Evolutionary conservation across 441 rosid genomes (phyloP), one percentile per base, ranked within the genome.

Genomic region (Eutrema salsugineum): DNA sequence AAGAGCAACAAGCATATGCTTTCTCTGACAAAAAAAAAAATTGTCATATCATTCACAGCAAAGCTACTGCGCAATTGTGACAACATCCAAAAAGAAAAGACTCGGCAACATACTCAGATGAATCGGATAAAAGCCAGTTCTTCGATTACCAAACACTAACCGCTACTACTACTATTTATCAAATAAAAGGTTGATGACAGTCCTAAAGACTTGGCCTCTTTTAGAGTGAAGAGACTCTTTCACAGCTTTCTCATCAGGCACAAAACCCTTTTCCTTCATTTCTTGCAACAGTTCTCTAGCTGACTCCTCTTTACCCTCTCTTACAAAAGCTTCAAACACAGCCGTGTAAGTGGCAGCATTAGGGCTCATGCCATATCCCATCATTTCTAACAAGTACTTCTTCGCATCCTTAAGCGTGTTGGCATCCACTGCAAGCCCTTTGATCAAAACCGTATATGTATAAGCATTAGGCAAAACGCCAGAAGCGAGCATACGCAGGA

Each of bases 381-480:
- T 74, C 92, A 91, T 89, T 60, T 91, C 93, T 75, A 84, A 63
- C 79, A 88, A 10, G 63, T 82, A 82, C 75, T 83, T 88, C 72
- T 66, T 76, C 0, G 82, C 88, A 10, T 86, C 91, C 27, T 1
- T 79, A 32, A 76, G 58, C 62, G 77, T 28, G 43, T 64, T 77
- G 5, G 58, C 84, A 28, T 83, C 85, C 10, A 14, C 78, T 27
- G 87, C 84, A 0, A 91, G 89, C 22, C 87, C 92, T 78, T 73
- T 88, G 40, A 91, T 78, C n/a, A 90, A 85, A 9, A 90, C 88
- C 0, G 81, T 36, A 6, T 87, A 92, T 19, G 96, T 86, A 56
- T 88, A 89, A 0, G 88, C 94, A 64, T 88, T 88, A 3, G 96
- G 97, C 10, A 63, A 77, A 10, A 87, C 88, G 2, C 92, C 96